A percentile compares a stretch with the other conserved stretches of the same genome.
Evolutionary conservation across 495 filamentous ascomycete genomes (phyloP).

Genomic region (Aspergillus indologenus): DNA sequence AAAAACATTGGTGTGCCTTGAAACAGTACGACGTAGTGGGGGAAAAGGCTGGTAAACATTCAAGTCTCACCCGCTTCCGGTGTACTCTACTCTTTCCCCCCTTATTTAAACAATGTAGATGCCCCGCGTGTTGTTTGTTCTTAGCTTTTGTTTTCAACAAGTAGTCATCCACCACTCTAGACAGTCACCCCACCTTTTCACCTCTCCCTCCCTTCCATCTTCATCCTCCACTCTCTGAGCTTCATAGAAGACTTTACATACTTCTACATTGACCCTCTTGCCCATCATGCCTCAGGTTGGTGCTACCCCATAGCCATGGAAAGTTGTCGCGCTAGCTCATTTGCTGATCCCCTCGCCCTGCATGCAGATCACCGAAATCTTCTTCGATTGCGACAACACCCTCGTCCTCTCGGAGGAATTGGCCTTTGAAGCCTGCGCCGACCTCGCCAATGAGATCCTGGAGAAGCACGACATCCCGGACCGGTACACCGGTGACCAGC

Average conservation of each 20-base stretch:
- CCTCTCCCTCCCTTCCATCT: background rate
- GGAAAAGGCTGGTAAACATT: background rate
- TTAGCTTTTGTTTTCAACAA: background rate
- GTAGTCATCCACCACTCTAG: background rate
- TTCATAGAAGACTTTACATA: slow-evolving; percentile 3
- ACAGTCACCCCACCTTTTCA: background rate
- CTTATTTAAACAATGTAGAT: background rate
- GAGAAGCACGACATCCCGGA: slow-evolving; percentile 58
- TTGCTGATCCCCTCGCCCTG: slow-evolving; percentile 8
- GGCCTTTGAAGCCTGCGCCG: slow-evolving; percentile 92
- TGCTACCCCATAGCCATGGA: background rate
- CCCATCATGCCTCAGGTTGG: slow-evolving; percentile 47
- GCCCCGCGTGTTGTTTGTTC: background rate
- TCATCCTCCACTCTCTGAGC: background rate
- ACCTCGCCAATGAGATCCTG: slow-evolving; percentile 88
- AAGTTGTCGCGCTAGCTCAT: background rate
- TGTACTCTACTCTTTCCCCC: background rate
- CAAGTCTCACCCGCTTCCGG: background rate
- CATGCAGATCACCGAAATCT: slow-evolving; percentile 71
- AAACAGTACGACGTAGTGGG: background rate
- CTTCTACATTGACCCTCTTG: background rate
- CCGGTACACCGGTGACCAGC: slow-evolving; percentile 74
- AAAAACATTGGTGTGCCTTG: background rate
- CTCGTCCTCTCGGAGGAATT: slow-evolving; percentile 88
- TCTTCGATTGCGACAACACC: slow-evolving; percentile 98